Evolutionary conservation across 2,329 filamentous ascomycete species (phyloP).

Genomic region (Colletotrichum magnum): DNA sequence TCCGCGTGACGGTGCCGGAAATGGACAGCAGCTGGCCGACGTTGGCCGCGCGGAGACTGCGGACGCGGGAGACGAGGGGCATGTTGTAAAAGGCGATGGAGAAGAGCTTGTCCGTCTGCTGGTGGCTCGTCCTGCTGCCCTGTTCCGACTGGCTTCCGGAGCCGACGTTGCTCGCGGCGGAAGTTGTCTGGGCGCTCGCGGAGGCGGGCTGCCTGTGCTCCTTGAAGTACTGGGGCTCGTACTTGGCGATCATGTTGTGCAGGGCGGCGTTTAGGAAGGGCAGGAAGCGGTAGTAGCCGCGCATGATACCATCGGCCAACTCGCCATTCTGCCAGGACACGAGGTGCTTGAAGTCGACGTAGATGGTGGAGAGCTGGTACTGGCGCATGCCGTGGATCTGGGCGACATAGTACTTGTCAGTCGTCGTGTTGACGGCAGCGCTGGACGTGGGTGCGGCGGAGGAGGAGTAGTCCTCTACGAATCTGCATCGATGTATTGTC

Average conservation of each 20-base stretch:
- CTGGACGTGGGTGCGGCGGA: slow-evolving; percentile 77
- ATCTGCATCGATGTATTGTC: slow-evolving; percentile 57
- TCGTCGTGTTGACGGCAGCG: slow-evolving; percentile 67
- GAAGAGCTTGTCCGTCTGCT: slow-evolving; percentile 98
- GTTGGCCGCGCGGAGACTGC: slow-evolving; percentile 87
- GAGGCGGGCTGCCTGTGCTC: slow-evolving; percentile 89
- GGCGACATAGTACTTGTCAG: slow-evolving; percentile 87
- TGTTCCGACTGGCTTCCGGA: slow-evolving; percentile 76
- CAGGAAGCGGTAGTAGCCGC: slow-evolving; percentile 94
- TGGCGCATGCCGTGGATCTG: slow-evolving; percentile 84
- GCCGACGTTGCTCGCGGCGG: slow-evolving; percentile 74
- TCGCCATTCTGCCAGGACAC: slow-evolving; percentile 82
- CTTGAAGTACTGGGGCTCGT: slow-evolving; percentile 94
- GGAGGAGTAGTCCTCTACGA: slow-evolving; percentile 76
- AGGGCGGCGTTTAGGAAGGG: slow-evolving; percentile 91
- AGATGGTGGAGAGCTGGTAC: slow-evolving; percentile 85
- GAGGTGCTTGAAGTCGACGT: slow-evolving; percentile 90
- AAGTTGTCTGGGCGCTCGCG: slow-evolving; percentile 79
- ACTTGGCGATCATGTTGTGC: slow-evolving; percentile 93
- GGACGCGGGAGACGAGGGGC: slow-evolving; percentile 87
- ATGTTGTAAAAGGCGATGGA: slow-evolving; percentile 94
- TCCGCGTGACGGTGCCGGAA: slow-evolving; percentile 95
- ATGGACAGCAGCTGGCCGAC: slow-evolving; percentile 96
- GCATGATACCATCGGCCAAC: slow-evolving; percentile 87
- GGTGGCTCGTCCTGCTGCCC: slow-evolving; percentile 84